These are phyloP conservation scores for Arachis monticola DNA, from an alignment of 331 rosid species.

Conservation along the genomic window DNA sequence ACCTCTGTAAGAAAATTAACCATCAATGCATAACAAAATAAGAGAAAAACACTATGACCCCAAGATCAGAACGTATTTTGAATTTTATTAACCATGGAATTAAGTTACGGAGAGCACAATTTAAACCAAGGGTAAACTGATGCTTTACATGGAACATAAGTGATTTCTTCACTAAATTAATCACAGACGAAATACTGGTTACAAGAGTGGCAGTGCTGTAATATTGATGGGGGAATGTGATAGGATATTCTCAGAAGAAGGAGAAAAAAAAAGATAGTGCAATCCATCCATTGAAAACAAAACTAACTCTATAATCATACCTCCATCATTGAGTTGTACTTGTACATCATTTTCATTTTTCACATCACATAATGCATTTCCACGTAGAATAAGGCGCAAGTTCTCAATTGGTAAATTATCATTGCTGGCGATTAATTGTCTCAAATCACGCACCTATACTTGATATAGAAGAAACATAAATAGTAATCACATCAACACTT, in stretches of 20 bases:
- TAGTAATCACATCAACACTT: slow-evolving; percentile 19
- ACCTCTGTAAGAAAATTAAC: slow-evolving; percentile 22
- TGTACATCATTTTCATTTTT: slow-evolving; percentile 61
- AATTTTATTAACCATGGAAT: background rate
- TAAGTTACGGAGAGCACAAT: background rate
- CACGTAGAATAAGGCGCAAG: slow-evolving; percentile 77
- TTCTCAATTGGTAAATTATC: slow-evolving; percentile 61
- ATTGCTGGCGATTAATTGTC: slow-evolving; percentile 66
- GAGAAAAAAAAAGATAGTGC: background rate
- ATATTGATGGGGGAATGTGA: slow-evolving; percentile 22
- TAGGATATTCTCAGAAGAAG: background rate
- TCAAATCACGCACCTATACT: slow-evolving; percentile 72
- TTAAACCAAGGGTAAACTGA: slow-evolving; percentile 7
- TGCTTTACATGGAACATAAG: slow-evolving; percentile 16
- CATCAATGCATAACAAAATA: background rate
- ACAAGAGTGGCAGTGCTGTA: background rate
- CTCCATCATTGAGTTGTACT: slow-evolving; percentile 71
- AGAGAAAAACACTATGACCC: background rate
- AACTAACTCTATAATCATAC: slow-evolving; percentile 49
- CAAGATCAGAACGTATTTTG: slow-evolving; percentile 6
- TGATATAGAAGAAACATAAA: slow-evolving; percentile 40
- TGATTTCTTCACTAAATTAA: slow-evolving; percentile 5
- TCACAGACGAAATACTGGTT: slow-evolving; percentile 19
- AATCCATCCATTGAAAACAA: slow-evolving; percentile 34
- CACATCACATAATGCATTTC: slow-evolving; percentile 68